Evolutionary conservation across 148 eudicot species (phyloP).

Genomic region (Chenopodium formosanum): DNA sequence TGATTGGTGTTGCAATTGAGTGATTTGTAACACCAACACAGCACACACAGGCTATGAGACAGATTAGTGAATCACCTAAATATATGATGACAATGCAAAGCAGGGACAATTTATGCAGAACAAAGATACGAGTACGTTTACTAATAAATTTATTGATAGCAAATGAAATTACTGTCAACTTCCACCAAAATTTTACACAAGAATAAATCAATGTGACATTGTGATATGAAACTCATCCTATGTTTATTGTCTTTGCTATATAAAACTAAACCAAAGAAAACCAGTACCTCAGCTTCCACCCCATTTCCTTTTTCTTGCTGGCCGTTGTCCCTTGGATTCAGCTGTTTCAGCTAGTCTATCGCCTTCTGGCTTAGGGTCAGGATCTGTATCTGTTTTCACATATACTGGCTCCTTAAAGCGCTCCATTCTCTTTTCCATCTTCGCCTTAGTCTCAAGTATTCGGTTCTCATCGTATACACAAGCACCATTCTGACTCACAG

Average conservation of each 20-base stretch:
- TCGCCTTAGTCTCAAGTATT: conserved; percentile 32
- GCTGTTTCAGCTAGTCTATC: conserved; percentile 5
- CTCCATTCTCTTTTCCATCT: conserved; percentile 36
- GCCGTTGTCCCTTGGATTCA: conserved; percentile 26
- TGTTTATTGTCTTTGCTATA: not conserved
- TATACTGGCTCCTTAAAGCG: conserved; percentile 27
- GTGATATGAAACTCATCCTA: conserved; percentile 5
- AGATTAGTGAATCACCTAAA: not conserved
- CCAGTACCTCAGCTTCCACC: conserved; percentile 20
- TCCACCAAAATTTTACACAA: conserved; percentile 6
- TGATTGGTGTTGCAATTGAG: no score
- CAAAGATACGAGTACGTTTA: not conserved
- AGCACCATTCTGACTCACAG: conserved; percentile 5
- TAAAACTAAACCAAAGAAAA: not conserved
- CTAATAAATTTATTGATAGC: not conserved
- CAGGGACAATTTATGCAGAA: not conserved
- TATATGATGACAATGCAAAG: not conserved
- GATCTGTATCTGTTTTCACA: conserved; percentile 16
- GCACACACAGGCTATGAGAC: not conserved
- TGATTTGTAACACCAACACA: no score
- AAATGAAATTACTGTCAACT: not conserved
- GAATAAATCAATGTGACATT: not conserved
- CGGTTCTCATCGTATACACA: conserved; percentile 27
- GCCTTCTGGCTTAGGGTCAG: conserved; percentile 16
- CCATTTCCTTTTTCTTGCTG: conserved; percentile 32